A percentile compares a stretch with the other conserved stretches of the same genome.
These are phyloP conservation scores for Eustoma russellianum DNA, from an alignment of 257 asterid species.

Conservation along the genomic window DNA sequence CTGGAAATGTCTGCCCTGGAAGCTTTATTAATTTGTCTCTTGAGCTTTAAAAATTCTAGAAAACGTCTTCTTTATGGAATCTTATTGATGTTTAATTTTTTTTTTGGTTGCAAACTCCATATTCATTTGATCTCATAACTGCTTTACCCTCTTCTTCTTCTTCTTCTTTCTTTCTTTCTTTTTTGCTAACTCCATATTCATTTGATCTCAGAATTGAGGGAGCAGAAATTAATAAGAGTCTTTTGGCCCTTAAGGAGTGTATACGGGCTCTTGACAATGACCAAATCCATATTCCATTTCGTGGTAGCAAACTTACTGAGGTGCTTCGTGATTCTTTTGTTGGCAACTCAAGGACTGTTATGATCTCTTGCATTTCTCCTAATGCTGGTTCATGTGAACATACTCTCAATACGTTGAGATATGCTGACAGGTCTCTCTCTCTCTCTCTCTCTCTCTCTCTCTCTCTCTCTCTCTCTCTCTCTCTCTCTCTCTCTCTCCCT, in stretches of 20 bases:
- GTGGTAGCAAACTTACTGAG: conserved; percentile 97
- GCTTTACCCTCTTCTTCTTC: neutral
- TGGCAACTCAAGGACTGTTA: conserved; percentile 92
- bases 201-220: conserved; percentile 98
- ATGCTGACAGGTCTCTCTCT: conserved; percentile 64
- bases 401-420: conserved; percentile 93
- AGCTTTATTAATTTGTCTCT: too few species aligned
- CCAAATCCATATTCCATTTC: conserved; percentile 95
- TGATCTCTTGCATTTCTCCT: conserved; percentile 98
- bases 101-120: too few species aligned
- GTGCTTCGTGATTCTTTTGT: conserved; percentile 96
- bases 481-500: too few species aligned
- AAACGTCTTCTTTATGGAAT: conserved; percentile 3
- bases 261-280: conserved; percentile 97
- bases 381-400: conserved; percentile 97
- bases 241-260: conserved; percentile 90
- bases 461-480: too few species aligned
- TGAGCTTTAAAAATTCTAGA: too few species aligned
- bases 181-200: too few species aligned
- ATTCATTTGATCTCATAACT: neutral
- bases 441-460: neutral
- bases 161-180: too few species aligned
- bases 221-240: conserved; percentile 97
- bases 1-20: too few species aligned
- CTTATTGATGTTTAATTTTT: neutral